Conservation (phyloP, 306 rosid species). For the Casuarina cunninghamiana region DNA sequence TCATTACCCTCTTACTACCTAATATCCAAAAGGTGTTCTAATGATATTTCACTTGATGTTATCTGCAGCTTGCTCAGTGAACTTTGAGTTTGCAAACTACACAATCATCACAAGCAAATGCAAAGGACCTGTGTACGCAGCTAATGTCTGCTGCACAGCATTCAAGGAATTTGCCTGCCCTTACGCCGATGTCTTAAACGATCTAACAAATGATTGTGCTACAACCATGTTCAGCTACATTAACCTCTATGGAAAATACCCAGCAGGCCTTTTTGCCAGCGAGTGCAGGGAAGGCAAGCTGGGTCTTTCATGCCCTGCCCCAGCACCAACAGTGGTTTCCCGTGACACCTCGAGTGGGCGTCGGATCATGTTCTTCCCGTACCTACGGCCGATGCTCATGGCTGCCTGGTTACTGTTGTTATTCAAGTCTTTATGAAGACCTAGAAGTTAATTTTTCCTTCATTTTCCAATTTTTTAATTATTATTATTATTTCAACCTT, state of each 20-base stretch:
- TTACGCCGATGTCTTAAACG: slow-evolving; percentile 58
- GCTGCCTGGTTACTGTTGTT: slow-evolving; percentile 40
- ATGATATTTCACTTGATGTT: slow-evolving; percentile 14
- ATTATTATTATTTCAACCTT: slow-evolving; percentile 12
- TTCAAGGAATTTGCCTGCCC: slow-evolving; percentile 89
- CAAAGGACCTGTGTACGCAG: slow-evolving; percentile 79
- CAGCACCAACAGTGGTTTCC: slow-evolving; percentile 47
- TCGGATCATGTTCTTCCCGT: slow-evolving; percentile 36
- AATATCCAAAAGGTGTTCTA: neutral
- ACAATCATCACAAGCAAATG: slow-evolving; percentile 79
- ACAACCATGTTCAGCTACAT: slow-evolving; percentile 97
- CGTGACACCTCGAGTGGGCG: slow-evolving; percentile 26
- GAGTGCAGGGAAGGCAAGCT: slow-evolving; percentile 68
- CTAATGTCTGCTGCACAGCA: slow-evolving; percentile 53
- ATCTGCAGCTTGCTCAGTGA: slow-evolving; percentile 86
- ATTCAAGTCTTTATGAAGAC: slow-evolving; percentile 30
- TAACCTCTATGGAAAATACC: slow-evolving; percentile 84
- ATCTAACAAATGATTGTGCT: slow-evolving; percentile 74
- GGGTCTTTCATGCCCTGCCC: slow-evolving; percentile 76
- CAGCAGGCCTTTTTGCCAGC: slow-evolving; percentile 83
- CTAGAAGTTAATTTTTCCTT: neutral
- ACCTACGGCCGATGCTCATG: slow-evolving; percentile 37
- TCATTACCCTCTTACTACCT: neutral
- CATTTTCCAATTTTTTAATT: neutral
- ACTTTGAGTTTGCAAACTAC: slow-evolving; percentile 85